A percentile compares a stretch with the other conserved stretches of the same genome.
phyloP scores from a whole-genome alignment of 768 basidiomycete species.

The Trametes sanguinea region DNA sequence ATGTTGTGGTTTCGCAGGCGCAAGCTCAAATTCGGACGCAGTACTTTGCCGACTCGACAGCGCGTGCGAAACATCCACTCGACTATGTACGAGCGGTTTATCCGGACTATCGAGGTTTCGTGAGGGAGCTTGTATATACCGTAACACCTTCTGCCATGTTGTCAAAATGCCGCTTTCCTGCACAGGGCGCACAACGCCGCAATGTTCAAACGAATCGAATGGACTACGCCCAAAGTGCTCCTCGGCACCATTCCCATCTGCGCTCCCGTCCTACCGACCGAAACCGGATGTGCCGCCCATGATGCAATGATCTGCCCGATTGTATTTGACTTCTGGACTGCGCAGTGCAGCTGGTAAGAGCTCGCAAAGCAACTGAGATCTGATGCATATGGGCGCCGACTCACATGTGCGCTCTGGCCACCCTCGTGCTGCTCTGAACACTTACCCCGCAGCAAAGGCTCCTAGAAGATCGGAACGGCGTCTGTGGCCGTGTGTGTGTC shows the following conservation, averaged over 20 bases:
- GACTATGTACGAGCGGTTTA: conserved; percentile 64
- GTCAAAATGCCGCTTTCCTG: too few relatives aligned
- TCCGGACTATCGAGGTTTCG: conserved; percentile 50
- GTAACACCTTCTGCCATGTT: neutral
- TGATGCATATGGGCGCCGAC: conserved; percentile 2
- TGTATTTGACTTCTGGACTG: too few relatives aligned
- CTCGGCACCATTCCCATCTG: too few relatives aligned
- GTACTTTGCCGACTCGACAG: conserved; percentile 56
- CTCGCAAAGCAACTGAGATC: conserved; percentile 5
- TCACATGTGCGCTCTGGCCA: neutral
- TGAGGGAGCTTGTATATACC: conserved; percentile 18
- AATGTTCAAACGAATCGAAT: too few relatives aligned
- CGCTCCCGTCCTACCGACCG: too few relatives aligned
- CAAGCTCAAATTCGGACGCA: conserved; percentile 48
- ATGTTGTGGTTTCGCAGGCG: conserved; percentile 22
- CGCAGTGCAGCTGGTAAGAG: neutral
- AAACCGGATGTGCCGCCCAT: too few relatives aligned
- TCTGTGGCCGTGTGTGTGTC: too few relatives aligned
- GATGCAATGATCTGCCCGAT: too few relatives aligned
- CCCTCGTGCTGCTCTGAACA: neutral
- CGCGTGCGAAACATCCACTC: conserved; percentile 65
- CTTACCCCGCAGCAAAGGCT: too few relatives aligned
- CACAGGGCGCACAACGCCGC: too few relatives aligned
- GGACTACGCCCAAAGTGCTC: too few relatives aligned
- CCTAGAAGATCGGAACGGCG: too few relatives aligned